A percentile compares a stretch with the other conserved stretches of the same genome.
phyloP scores from a whole-genome alignment of 176 grass and related monocot species.

The Neostapfia colusana region DNA sequence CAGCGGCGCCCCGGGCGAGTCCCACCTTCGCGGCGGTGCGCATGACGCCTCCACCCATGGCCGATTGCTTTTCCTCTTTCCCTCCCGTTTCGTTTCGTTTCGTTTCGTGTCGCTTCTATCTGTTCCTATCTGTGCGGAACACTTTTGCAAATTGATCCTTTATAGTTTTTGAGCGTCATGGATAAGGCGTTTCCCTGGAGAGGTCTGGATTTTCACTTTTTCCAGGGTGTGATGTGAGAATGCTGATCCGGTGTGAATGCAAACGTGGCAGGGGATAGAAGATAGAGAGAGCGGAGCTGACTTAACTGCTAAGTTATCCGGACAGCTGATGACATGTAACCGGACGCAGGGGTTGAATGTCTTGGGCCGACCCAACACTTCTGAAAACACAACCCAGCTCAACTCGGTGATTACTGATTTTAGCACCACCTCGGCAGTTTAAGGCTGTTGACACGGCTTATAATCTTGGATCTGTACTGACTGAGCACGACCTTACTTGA shows the following conservation, averaged over 20 bases:
- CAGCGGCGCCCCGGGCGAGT: constrained; percentile 26
- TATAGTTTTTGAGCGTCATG: rapidly evolving
- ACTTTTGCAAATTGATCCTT: neutral
- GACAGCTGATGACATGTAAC: constrained; percentile 9
- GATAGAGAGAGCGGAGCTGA: neutral
- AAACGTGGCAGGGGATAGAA: too few species aligned
- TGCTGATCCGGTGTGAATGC: neutral
- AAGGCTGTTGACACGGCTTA: rapidly evolving
- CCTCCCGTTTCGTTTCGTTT: neutral
- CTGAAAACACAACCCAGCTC: neutral
- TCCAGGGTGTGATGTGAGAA: neutral
- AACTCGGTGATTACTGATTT: neutral
- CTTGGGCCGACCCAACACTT: neutral
- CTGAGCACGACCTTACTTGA: constrained; percentile 30
- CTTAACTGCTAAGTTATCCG: constrained; percentile 41
- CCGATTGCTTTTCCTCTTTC: neutral
- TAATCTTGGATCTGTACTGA: too few species aligned
- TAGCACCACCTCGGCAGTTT: neutral
- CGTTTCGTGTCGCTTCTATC: neutral
- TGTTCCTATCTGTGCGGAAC: neutral
- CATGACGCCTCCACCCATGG: constrained; percentile 76
- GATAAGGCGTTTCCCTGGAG: neutral
- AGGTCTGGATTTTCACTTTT: neutral
- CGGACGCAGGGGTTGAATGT: neutral
- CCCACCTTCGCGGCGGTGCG: constrained; percentile 67